Percentiles rank a stretch among this genome's conserved stretches.
Conservation (phyloP, 2,329 filamentous ascomycete species). For the Trichoderma asperellum region DNA sequence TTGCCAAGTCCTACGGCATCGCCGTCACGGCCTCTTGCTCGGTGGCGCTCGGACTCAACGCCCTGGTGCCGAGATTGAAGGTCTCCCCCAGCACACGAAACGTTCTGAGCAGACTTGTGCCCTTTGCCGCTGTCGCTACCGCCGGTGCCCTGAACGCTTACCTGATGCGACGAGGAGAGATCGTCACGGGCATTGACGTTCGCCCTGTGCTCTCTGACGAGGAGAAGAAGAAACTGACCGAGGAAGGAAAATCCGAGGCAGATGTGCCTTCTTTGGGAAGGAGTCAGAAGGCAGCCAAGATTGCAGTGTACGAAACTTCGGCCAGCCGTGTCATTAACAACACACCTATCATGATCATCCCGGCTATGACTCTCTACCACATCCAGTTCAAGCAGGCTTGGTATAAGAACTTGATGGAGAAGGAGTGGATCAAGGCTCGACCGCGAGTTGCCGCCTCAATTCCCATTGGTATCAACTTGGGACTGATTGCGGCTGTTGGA, state of each 20-base stretch:
- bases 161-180: conserved; percentile 96
- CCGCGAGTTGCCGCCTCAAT: conserved; percentile 62
- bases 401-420: conserved; percentile 54
- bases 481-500: conserved; percentile 82
- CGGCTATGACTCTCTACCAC: conserved; percentile 80
- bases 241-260: conserved; percentile 64
- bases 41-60: conserved; percentile 89
- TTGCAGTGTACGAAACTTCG: conserved; percentile 93
- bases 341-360: conserved; percentile 95
- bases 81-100: conserved; percentile 75
- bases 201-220: conserved; percentile 77
- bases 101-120: conserved; percentile 84
- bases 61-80: conserved; percentile 83
- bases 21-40: conserved; percentile 93
- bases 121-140: conserved; percentile 91
- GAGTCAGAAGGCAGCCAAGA: conserved; percentile 81
- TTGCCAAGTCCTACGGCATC: conserved; percentile 87
- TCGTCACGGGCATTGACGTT: conserved; percentile 88
- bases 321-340: conserved; percentile 89
- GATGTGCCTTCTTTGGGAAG: conserved; percentile 77
- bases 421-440: conserved; percentile 76
- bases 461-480: conserved; percentile 82
- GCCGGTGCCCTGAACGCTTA: conserved; percentile 94
- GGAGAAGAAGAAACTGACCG: conserved; percentile 62
- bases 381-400: conserved; percentile 63